Evolutionary conservation across 139 green algal species (phyloP).

Genomic region (Coccomyxa sp.): DNA sequence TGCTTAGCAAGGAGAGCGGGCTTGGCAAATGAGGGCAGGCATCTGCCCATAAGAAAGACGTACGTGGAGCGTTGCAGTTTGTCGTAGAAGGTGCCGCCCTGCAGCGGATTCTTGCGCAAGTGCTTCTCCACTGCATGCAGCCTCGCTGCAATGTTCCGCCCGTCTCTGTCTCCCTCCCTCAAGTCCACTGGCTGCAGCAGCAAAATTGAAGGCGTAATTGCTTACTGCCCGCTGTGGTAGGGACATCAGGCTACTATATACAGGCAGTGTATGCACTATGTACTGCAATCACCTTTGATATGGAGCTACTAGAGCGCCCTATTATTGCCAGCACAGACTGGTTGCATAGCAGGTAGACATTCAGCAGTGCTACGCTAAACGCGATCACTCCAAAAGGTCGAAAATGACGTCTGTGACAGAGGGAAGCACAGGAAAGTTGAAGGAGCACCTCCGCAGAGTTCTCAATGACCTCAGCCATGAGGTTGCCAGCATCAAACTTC

Average conservation of each 20-base stretch:
- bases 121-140: slow-evolving; percentile 44
- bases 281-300: no score
- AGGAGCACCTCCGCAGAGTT: neutral
- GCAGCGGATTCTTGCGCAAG: slow-evolving; percentile 44
- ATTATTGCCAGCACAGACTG: no score
- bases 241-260: neutral
- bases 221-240: neutral
- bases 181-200: slow-evolving; percentile 1
- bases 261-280: no score
- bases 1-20: no score
- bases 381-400: no score
- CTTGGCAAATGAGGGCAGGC: neutral
- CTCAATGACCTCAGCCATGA: neutral
- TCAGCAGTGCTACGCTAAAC: no score
- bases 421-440: no score
- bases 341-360: no score
- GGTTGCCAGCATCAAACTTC: neutral
- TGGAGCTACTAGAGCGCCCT: no score
- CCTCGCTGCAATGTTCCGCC: slow-evolving; percentile 9
- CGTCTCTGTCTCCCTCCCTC: neutral
- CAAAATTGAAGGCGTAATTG: neutral
- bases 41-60: neutral
- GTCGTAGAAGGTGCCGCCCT: neutral
- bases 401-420: no score
- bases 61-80: neutral